Evolutionary conservation across 1,284 basidiomycete genomes (phyloP).

Genomic region (Megacollybia platyphylla): DNA sequence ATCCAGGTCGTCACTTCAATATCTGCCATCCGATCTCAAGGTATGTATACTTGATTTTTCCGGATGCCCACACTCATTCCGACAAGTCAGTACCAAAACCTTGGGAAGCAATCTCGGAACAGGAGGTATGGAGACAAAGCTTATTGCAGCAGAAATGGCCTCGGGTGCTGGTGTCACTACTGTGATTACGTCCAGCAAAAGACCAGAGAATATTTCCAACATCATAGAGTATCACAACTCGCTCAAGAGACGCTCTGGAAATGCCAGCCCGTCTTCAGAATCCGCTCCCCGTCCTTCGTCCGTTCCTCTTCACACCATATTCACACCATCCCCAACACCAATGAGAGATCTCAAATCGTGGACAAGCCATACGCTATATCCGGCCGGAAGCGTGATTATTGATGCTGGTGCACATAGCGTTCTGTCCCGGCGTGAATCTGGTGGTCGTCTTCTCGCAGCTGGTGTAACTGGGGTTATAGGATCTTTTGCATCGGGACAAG

Average conservation of each 20-base stretch:
- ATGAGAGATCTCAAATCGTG: slow-evolving; percentile 90
- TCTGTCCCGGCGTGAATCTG: slow-evolving; percentile 74
- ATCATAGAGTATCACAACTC: slow-evolving; percentile 70
- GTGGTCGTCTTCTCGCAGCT: slow-evolving; percentile 81
- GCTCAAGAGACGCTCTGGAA: slow-evolving; percentile 23
- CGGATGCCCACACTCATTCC: slow-evolving; percentile 1
- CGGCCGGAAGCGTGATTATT: slow-evolving; percentile 80
- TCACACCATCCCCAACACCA: slow-evolving; percentile 64
- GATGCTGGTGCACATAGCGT: slow-evolving; percentile 85
- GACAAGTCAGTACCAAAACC: slow-evolving; percentile 72
- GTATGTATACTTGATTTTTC: slow-evolving; percentile 30
- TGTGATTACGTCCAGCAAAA: slow-evolving; percentile 77
- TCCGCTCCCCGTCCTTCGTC: slow-evolving; percentile 3
- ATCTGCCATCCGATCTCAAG: slow-evolving; percentile 68
- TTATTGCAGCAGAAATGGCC: slow-evolving; percentile 96
- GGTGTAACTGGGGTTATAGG: slow-evolving; percentile 85
- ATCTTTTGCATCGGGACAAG: slow-evolving; percentile 88
- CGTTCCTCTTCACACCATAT: slow-evolving; percentile 80
- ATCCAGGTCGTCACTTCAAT: slow-evolving; percentile 82
- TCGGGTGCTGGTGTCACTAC: slow-evolving; percentile 95
- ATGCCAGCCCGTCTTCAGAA: slow-evolving; percentile 19
- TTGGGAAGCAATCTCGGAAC: slow-evolving; percentile 91
- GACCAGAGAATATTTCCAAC: slow-evolving; percentile 65
- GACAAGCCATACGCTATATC: slow-evolving; percentile 87
- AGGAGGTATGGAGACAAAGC: slow-evolving; percentile 98